Percentiles rank a stretch among this genome's conserved stretches.
Evolutionary conservation across 192 early-diverging fungal species (phyloP).

Genomic region (Coemansia sp.): DNA sequence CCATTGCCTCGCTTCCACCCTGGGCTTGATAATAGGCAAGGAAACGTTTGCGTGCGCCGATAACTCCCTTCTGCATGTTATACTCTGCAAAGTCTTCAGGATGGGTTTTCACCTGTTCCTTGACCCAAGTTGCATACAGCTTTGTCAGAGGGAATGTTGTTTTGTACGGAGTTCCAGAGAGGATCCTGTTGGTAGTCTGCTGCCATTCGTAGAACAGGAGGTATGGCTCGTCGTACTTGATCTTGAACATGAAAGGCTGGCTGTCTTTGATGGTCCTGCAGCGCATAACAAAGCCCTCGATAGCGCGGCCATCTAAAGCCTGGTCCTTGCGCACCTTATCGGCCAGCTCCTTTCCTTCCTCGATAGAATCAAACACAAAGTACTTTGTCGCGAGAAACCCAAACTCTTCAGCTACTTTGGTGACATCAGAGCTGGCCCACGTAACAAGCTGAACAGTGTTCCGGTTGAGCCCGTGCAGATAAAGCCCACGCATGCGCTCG

Average conservation of each 20-base stretch:
- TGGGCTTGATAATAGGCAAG: conserved; percentile 58
- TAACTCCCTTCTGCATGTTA: conserved; percentile 76
- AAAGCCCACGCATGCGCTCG: conserved; percentile 73
- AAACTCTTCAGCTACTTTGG: conserved; percentile 67
- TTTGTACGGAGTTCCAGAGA: conserved; percentile 52
- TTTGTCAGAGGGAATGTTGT: conserved; percentile 61
- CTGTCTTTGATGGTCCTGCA: conserved; percentile 49
- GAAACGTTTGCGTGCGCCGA: conserved; percentile 77
- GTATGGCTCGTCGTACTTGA: conserved; percentile 95
- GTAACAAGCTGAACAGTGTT: conserved; percentile 75
- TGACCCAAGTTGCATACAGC: conserved; percentile 77
- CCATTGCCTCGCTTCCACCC: conserved; percentile 18
- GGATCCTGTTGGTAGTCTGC: conserved; percentile 74
- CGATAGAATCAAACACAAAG: conserved; percentile 56
- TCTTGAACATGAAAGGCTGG: conserved; percentile 74
- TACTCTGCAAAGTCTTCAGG: conserved; percentile 69
- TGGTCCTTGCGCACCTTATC: conserved; percentile 66
- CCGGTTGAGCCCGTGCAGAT: conserved; percentile 88
- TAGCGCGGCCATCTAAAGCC: conserved; percentile 64
- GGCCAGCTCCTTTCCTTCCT: conserved; percentile 67
- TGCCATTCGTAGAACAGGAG: conserved; percentile 95
- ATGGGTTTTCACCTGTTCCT: conserved; percentile 57
- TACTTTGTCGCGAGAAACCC: conserved; percentile 66
- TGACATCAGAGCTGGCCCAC: conserved; percentile 63
- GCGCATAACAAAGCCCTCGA: conserved; percentile 95